A percentile compares a stretch with the other conserved stretches of the same genome.
These are phyloP conservation scores for Drechslerella coelobrocha DNA, from an alignment of 2,329 filamentous ascomycete genomes.

Conservation along the genomic window DNA sequence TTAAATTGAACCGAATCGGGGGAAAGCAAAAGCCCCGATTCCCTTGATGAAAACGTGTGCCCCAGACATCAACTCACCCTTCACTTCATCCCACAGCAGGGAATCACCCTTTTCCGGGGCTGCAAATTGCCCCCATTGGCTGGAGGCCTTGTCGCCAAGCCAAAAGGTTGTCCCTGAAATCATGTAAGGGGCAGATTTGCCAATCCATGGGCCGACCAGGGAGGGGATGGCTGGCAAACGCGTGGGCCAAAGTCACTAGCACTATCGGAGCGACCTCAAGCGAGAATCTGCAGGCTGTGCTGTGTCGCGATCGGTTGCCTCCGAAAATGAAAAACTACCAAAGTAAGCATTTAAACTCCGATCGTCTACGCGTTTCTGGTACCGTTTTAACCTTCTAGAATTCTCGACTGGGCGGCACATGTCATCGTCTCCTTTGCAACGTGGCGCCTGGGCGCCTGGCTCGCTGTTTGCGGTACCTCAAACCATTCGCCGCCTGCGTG, in stretches of 20 bases:
- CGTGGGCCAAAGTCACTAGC: constrained; percentile 1
- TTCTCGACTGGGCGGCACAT: neutral
- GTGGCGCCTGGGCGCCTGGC: neutral
- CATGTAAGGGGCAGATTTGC: constrained; percentile 49
- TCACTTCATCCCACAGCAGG: constrained; percentile 32
- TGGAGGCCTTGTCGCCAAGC: constrained; percentile 22
- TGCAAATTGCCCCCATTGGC: constrained; percentile 32
- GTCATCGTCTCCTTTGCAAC: neutral
- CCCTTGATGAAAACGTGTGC: constrained; percentile 33
- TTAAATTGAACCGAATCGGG: neutral
- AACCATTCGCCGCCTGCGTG: too few species aligned
- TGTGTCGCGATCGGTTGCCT: neutral
- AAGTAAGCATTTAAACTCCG: constrained; percentile 1
- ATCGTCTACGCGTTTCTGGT: constrained; percentile 4
- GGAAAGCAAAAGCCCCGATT: neutral
- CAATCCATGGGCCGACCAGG: constrained; percentile 13
- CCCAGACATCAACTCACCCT: constrained; percentile 25
- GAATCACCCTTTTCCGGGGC: constrained; percentile 29
- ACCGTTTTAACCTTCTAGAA: neutral
- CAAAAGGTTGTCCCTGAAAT: constrained; percentile 44
- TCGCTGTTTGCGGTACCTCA: too few species aligned
- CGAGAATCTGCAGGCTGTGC: neutral
- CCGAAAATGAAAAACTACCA: neutral
- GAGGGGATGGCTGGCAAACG: neutral
- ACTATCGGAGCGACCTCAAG: neutral